Evolutionary conservation across 192 early-diverging fungal genomes (phyloP).

Genomic region (Lobosporangium transversale): DNA sequence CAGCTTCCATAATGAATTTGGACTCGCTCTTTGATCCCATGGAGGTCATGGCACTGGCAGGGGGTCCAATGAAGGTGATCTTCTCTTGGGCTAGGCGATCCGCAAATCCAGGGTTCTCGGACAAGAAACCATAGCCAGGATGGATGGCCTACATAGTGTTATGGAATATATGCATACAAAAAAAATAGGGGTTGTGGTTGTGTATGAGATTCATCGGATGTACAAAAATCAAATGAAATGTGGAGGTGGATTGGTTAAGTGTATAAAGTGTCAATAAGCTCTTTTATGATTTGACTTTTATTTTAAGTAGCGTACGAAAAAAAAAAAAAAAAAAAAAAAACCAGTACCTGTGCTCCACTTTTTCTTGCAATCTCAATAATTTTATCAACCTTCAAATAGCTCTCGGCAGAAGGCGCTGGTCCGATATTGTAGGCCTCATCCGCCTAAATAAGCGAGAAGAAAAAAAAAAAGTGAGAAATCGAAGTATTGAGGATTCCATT

Average conservation of each 20-base stretch:
- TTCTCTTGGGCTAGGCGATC: slow-evolving; percentile 71
- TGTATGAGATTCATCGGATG: neutral
- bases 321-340: neutral
- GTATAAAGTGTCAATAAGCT: too few species aligned
- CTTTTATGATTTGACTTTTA: too few species aligned
- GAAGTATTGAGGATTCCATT: too few species aligned
- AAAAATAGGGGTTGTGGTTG: neutral
- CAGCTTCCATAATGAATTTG: slow-evolving; percentile 91
- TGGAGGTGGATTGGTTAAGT: too few species aligned
- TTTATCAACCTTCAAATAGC: slow-evolving; percentile 82
- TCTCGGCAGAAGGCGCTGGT: slow-evolving; percentile 79
- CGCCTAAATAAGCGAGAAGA: slow-evolving; percentile 60
- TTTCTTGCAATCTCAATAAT: slow-evolving; percentile 82
- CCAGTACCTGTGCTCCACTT: slow-evolving; percentile 77
- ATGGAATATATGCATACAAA: too few species aligned
- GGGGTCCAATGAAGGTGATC: slow-evolving; percentile 91
- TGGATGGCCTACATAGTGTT: slow-evolving; percentile 85
- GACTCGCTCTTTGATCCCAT: slow-evolving; percentile 96
- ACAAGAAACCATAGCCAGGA: slow-evolving; percentile 97
- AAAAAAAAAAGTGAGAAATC: slow-evolving; percentile 17
- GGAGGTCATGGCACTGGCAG: slow-evolving; percentile 83
- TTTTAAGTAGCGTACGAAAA: slow-evolving; percentile 9
- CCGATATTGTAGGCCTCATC: slow-evolving; percentile 96
- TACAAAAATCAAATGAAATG: too few species aligned
- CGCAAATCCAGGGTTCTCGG: slow-evolving; percentile 93